Evolutionary conservation across 768 basidiomycete species (phyloP), one percentile per base, ranked within the genome.

Genomic region (Kwoniella pini): DNA sequence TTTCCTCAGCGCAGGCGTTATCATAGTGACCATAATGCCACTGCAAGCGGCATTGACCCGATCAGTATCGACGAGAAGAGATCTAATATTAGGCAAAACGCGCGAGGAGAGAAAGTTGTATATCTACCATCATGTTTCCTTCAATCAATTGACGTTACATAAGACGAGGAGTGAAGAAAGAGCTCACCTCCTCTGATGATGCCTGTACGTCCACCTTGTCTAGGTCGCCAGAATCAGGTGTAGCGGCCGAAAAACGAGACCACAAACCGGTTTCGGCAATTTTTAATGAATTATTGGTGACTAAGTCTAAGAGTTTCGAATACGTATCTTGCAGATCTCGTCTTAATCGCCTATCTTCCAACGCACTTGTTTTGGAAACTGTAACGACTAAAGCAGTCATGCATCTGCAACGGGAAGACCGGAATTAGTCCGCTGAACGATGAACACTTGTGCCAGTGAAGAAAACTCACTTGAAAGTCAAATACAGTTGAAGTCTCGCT

Each of bases 251-350:
- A n/a, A 45, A 24, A 15, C 68, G 36, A 10, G 63, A 26, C 67
- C 68, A 72, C 15, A 68, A 27, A 1, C 48, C 51, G 17, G 27
- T 44, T n/a, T 70, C 67, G 27, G 43, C 54, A 15, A 68, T 58
- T 19, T 52, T 55, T 1, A 50, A 3, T 7, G 88, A 85, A 59
- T 89, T 86, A 1, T 84, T 77, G 10, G 93, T 83, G 52, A 87
- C 88, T 6, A 86, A 81, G 67, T 98, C 95, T 10, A 92, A 82
- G 0, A 97, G 83, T 77, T 90, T 94, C 31, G 85, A 84, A 71
- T 89, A 96, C 4, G 84, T 87, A 65, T 97, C 95, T 82, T 95
- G 92, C 10, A 97, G 81, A 57, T 99, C 96, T 73, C 91, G 90
- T 24, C 90, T 85, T 55, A 94, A 80, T 38, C 90, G 84, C 22